Evolutionary conservation across 345 rosid species (phyloP).

Genomic region (Trapa bicornis): DNA sequence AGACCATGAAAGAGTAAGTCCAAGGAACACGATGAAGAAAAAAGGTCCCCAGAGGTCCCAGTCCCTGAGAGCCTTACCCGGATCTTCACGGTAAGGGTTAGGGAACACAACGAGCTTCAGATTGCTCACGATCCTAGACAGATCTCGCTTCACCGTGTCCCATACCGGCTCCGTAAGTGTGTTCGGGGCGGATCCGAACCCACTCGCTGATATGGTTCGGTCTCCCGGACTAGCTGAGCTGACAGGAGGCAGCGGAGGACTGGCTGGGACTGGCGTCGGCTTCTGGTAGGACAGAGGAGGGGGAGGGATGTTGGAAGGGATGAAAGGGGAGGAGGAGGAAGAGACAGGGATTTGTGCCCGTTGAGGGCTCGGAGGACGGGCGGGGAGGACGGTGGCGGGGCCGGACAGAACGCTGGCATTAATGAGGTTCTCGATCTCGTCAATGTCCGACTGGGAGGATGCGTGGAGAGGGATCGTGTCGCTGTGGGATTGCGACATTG

Average conservation of each 20-base stretch:
- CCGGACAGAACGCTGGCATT: conserved; percentile 54
- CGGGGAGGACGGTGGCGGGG: conserved; percentile 73
- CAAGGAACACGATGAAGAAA: conserved; percentile 88
- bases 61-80: conserved; percentile 92
- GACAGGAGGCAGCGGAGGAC: conserved; percentile 34
- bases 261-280: conserved; percentile 8
- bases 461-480: conserved; percentile 73
- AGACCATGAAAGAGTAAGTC: conserved; percentile 85
- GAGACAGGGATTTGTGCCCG: conserved; percentile 77
- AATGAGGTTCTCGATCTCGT: conserved; percentile 97
- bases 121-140: conserved; percentile 84
- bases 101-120: conserved; percentile 96
- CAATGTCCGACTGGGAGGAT: conserved; percentile 94
- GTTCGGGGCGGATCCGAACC: conserved; percentile 73
- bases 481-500: conserved; percentile 58
- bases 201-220: conserved; percentile 19
- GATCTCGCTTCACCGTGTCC: conserved; percentile 98
- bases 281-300: conserved; percentile 14
- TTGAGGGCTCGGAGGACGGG: conserved; percentile 75
- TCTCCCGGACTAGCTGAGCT: conserved; percentile 16
- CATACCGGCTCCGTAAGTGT: conserved; percentile 95
- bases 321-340: conserved; percentile 54
- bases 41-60: conserved; percentile 99
- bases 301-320: conserved; percentile 54
- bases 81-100: conserved; percentile 84